These are phyloP conservation scores for Eruca vesicaria DNA, from an alignment of 441 rosid genomes.

Conservation along the genomic window DNA sequence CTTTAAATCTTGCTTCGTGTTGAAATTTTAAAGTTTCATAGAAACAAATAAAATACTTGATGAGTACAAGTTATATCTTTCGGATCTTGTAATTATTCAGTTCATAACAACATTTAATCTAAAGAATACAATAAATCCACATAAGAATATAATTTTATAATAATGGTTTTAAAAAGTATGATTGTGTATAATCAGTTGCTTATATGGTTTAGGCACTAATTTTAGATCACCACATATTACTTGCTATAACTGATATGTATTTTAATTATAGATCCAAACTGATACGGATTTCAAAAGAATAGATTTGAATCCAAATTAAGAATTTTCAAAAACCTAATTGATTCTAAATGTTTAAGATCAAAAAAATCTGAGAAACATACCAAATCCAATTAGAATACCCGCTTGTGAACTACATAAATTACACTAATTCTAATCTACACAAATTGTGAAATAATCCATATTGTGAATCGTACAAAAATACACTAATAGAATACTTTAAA, in stretches of 20 bases:
- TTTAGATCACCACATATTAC: neutral
- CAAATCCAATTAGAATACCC: no score
- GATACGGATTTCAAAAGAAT: no score
- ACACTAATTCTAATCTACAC: no score
- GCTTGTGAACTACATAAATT: no score
- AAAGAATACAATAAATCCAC: neutral
- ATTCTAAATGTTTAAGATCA: no score
- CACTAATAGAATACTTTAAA: neutral
- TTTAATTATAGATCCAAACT: no score
- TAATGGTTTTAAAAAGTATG: neutral
- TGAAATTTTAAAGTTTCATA: neutral
- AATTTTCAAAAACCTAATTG: no score
- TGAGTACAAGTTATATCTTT: neutral
- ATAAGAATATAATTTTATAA: neutral
- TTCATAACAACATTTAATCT: neutral
- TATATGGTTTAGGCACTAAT: neutral
- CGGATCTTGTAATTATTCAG: neutral
- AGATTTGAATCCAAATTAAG: no score
- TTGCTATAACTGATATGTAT: neutral
- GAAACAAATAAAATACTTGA: neutral
- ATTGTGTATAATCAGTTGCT: neutral
- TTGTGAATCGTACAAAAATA: no score
- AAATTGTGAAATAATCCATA: no score
- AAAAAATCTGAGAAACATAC: no score
- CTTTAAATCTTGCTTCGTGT: conserved; percentile 5